These are phyloP conservation scores for Pleurotus eryngii DNA, from an alignment of 768 basidiomycete species.

Conservation along the genomic window DNA sequence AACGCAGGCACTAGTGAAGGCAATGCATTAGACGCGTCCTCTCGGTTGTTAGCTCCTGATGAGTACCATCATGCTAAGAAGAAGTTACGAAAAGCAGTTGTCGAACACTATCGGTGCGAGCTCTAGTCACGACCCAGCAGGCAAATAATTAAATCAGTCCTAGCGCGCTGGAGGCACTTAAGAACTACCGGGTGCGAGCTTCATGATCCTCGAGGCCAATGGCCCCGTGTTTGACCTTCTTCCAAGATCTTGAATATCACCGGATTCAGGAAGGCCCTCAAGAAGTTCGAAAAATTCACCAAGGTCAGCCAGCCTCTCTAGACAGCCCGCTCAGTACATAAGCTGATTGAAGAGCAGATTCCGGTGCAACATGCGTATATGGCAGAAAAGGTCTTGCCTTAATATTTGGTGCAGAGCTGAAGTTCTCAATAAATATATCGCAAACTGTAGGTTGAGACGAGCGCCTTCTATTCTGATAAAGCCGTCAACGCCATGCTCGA, in stretches of 20 bases:
- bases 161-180: conserved; percentile 78
- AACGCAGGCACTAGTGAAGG: neutral
- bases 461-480: conserved; percentile 63
- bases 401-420: neutral
- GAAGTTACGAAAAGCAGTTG: conserved; percentile 76
- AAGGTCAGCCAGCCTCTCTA: conserved; percentile 39
- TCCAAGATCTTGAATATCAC: conserved; percentile 78
- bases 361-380: conserved; percentile 76
- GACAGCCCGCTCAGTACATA: neutral
- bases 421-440: neutral
- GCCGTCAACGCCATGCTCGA: conserved; percentile 64
- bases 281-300: conserved; percentile 82
- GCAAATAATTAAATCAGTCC: neutral
- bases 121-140: neutral
- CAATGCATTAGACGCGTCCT: conserved; percentile 6
- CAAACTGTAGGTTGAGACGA: conserved; percentile 53
- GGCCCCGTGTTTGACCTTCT: neutral
- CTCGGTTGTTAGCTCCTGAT: conserved; percentile 55
- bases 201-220: neutral
- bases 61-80: conserved; percentile 84
- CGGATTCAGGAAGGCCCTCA: conserved; percentile 84
- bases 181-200: conserved; percentile 68
- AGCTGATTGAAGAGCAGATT: conserved; percentile 39
- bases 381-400: conserved; percentile 59
- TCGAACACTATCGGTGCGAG: conserved; percentile 77